phyloP scores from a whole-genome alignment of 1,139 yeast species.

The Hyphopichia wangnamkhiaoensis region DNA sequence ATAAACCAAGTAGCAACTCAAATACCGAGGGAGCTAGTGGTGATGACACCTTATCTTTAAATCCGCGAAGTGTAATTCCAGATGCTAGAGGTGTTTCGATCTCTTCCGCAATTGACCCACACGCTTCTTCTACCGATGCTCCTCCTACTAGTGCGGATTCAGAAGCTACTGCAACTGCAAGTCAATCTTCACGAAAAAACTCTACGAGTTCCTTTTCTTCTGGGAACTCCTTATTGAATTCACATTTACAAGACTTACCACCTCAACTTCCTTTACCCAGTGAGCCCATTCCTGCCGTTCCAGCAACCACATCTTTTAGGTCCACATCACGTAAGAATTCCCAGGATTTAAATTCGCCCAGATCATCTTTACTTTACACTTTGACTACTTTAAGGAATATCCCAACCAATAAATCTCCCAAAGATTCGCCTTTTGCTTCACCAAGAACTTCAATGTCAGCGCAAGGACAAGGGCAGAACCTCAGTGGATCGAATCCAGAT shows the following conservation, averaged over 20 bases:
- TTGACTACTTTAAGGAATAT: slow-evolving; percentile 44
- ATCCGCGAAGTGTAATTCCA: neutral
- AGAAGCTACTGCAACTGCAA: neutral
- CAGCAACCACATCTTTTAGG: slow-evolving; percentile 38
- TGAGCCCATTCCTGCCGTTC: slow-evolving; percentile 51
- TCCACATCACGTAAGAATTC: slow-evolving; percentile 39
- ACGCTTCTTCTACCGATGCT: neutral
- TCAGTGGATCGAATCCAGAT: slow-evolving; percentile 3
- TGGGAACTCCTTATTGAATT: slow-evolving; percentile 27
- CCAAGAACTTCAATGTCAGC: slow-evolving; percentile 48
- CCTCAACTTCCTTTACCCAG: slow-evolving; percentile 56
- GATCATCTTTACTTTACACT: slow-evolving; percentile 46
- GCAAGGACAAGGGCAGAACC: slow-evolving; percentile 17
- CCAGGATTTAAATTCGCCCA: slow-evolving; percentile 40
- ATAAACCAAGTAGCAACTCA: neutral
- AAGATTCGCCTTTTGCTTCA: slow-evolving; percentile 47
- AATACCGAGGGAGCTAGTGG: neutral
- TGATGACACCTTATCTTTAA: neutral
- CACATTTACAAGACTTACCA: slow-evolving; percentile 49
- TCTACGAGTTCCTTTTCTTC: slow-evolving; percentile 33
- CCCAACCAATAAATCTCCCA: slow-evolving; percentile 38
- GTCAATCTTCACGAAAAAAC: slow-evolving; percentile 19
- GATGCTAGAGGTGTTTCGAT: slow-evolving; percentile 8
- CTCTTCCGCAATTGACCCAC: slow-evolving; percentile 24
- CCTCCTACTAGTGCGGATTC: neutral